A percentile compares a stretch with the other conserved stretches of the same genome.
Conservation (phyloP, 164 flowering plant species). For the Umbilicus rupestris region DNA sequence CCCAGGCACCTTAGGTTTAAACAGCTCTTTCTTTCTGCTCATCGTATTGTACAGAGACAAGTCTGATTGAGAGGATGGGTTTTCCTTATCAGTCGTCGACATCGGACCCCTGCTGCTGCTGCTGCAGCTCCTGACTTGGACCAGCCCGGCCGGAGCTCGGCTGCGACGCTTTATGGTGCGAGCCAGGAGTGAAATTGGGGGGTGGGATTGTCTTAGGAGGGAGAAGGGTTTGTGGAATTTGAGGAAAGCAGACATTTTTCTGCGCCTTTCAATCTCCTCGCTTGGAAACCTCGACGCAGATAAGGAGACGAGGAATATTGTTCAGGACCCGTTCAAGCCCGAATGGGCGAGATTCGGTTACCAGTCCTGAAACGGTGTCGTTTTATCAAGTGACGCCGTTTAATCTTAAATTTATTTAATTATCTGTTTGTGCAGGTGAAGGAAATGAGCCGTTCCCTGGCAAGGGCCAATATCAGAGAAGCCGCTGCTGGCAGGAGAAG, state of each 20-base stretch:
- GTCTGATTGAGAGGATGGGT: slow-evolving; percentile 15
- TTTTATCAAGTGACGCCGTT: too few species aligned
- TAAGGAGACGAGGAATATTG: neutral
- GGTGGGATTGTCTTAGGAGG: slow-evolving; percentile 8
- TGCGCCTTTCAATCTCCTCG: neutral
- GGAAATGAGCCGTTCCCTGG: too few species aligned
- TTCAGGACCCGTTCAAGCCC: neutral
- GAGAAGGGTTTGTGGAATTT: slow-evolving; percentile 29
- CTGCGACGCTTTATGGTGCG: slow-evolving; percentile 12
- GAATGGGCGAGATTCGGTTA: neutral
- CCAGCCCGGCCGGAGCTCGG: slow-evolving; percentile 8
- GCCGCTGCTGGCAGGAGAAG: slow-evolving; percentile 8
- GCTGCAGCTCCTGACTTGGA: slow-evolving; percentile 9
- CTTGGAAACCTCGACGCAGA: neutral
- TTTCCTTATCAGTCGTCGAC: neutral
- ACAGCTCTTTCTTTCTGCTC: slow-evolving; percentile 60
- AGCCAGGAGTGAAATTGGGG: slow-evolving; percentile 11
- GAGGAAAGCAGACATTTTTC: slow-evolving; percentile 24
- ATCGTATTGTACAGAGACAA: slow-evolving; percentile 71
- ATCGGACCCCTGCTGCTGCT: slow-evolving; percentile 4
- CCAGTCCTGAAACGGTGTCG: too few species aligned
- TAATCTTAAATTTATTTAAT: too few species aligned
- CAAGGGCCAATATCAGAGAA: too few species aligned
- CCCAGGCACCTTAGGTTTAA: slow-evolving; percentile 52
- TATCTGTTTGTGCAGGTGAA: too few species aligned